Base-by-base conservation (phyloP, 2,329 filamentous ascomycete species). In the Sclerotinia trifoliorum region DNA sequence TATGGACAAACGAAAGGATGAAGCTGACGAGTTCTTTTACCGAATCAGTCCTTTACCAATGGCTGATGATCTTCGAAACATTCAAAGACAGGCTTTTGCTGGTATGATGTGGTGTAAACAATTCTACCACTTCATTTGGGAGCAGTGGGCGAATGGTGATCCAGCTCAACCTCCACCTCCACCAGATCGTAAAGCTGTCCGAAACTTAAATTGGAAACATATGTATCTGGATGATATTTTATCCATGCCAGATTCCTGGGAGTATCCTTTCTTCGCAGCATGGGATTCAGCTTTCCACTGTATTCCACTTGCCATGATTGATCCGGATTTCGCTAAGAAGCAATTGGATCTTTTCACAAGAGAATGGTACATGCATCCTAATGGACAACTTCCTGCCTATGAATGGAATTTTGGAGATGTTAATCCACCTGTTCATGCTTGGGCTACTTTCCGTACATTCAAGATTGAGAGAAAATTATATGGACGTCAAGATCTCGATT, bases 81-180 rank as follows among this genome's bases (percentile, higher is more conserved):
- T 98, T 74, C 95, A 98, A 80, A 88, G 94, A 73, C 94, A 97
- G 79, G 95, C 94, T 5, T 91, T 97, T 73, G 89, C 94, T 0
- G 94, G 95, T 66, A 98, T 98, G 94, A 90, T 98, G 85, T 98
- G 94, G 94, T 96, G 91, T 71, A 98, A 98, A 79, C 94, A 98
- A 79, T 92, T 93, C 80, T 98, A 98, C 79, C 88, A 96, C 77
- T 97, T 98, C 79, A 88, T 98, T 75, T 97, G 93, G 93, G 94
- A 98, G 72, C 91, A 98, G 78, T 98, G 94, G 94, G 93, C 94
- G 35, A 96, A 96, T 72, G 94, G 94, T 65, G 94, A 98, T 77
- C 94, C 94, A 15, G 86, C 85, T 60, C 92, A 94, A 83, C 93
- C 94, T 55, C 91, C 94, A 44, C 95, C 95, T 35, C 94, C 94